Evolutionary conservation across 208 protist species (phyloP), one percentile per base, ranked within the genome.

Genomic region (Strigomonas culicis): DNA sequence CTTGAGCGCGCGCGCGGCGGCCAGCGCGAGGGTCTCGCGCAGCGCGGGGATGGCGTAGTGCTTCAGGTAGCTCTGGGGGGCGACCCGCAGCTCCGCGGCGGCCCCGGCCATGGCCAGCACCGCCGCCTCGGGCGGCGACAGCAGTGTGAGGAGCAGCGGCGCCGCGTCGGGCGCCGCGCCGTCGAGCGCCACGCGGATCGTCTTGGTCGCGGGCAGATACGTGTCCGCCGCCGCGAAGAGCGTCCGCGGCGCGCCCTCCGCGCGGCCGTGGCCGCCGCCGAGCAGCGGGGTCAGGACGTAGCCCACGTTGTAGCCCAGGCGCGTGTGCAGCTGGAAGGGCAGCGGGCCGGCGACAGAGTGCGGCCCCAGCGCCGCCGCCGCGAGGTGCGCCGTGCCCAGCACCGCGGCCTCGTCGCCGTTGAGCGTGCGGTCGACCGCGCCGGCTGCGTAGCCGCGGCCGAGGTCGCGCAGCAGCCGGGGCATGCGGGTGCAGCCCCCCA

Each of bases 371-470:
- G 59, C 30, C 28, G 62, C 44, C 13, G 80, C 82, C 15, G 68
- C 79, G 17, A 93, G 72, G 25, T 84, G 65, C 44, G 80, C 71
- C 8, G 89, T 74, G 10, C 91, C 91, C 36, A 91, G 30, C 28
- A 84, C 91, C 0, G 74, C 73, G 6, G 88, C 84, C 74, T 97
- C 91, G 59, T 97, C 88, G 25, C 82, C 77, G 68, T 97, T 97
- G 39, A 97, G 76, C 3, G 83, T 94, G 39, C 85, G 80, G 22
- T 90, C 82, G n/a, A 78, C 81, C 63, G 74, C 30, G 13, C 70
- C 70, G 32, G 47, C 51, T 11, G 31, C 30, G 44, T 49, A 65
- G 11, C 79, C 79, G 15, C 65, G 49, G 36, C 75, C 68, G 25
- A 96, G 74, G 13, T 64, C 71, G 21, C 80, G 67, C 31, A 90